Conservation (phyloP, 345 rosid species). For the Cardiospermum halicacabum region DNA sequence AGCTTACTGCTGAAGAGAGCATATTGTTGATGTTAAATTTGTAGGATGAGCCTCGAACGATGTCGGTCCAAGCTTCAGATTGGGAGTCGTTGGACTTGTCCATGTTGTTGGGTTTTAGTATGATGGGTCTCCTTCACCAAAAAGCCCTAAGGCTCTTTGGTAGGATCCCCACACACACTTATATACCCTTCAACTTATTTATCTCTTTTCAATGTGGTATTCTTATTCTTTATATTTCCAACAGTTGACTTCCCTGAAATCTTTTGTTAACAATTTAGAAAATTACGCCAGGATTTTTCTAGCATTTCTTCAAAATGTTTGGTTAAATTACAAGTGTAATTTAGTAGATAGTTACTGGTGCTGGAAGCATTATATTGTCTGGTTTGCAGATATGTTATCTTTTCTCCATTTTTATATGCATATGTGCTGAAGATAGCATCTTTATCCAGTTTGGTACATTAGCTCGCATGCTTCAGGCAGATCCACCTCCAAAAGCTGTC, state of each 20-base stretch:
- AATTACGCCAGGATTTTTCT: not conserved
- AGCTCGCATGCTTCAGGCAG: slow-evolving; percentile 98
- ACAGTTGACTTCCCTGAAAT: not conserved
- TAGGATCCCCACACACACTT: too few species aligned
- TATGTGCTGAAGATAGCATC: slow-evolving; percentile 15
- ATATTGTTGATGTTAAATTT: too few species aligned
- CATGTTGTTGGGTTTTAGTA: too few species aligned
- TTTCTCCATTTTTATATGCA: slow-evolving; percentile 4
- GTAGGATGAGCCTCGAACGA: too few species aligned
- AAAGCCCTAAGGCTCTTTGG: too few species aligned
- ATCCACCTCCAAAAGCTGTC: slow-evolving; percentile 98
- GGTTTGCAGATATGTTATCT: not conserved
- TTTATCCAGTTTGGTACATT: slow-evolving; percentile 75
- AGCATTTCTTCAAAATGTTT: not conserved
- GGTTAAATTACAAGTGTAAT: not conserved
- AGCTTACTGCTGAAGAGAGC: not conserved
- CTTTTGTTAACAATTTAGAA: not conserved
- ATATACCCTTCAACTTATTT: too few species aligned
- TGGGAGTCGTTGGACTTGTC: too few species aligned
- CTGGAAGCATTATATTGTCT: not conserved
- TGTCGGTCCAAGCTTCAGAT: too few species aligned
- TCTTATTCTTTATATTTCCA: too few species aligned
- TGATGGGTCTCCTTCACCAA: too few species aligned
- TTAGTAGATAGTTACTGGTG: not conserved
- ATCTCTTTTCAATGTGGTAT: too few species aligned